Evolutionary conservation across 257 asterid genomes (phyloP).

Genomic region (Jasminum sambac): DNA sequence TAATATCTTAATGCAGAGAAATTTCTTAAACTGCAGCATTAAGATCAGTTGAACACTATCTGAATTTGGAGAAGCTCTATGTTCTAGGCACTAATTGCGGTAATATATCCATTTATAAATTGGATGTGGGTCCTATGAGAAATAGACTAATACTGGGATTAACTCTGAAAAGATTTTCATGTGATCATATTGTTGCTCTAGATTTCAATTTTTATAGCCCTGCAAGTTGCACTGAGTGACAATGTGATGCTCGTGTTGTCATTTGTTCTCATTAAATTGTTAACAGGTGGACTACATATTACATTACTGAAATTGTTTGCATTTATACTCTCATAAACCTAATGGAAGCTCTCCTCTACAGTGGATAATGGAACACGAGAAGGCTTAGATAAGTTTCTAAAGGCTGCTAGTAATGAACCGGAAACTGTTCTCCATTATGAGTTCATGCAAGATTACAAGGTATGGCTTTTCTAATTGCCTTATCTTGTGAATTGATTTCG

Average conservation of each 20-base stretch:
- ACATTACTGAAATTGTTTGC: conserved; percentile 3
- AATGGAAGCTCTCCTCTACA: conserved; percentile 30
- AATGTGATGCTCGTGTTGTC: conserved; percentile 4
- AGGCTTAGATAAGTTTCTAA: conserved; percentile 92
- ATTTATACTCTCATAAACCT: conserved; percentile 12
- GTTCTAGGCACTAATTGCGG: conserved; percentile 98
- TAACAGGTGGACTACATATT: conserved; percentile 5
- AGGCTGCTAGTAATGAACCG: conserved; percentile 98
- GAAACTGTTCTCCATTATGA: conserved; percentile 98
- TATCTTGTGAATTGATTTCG: neutral
- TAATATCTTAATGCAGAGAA: conserved; percentile 61
- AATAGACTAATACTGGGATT: neutral
- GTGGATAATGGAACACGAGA: conserved; percentile 96
- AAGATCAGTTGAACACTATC: conserved; percentile 85
- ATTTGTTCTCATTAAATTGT: conserved; percentile 15
- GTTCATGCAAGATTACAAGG: conserved; percentile 99
- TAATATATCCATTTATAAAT: conserved; percentile 34
- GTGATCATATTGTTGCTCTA: neutral
- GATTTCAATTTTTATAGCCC: conserved; percentile 4
- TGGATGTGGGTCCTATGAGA: conserved; percentile 5
- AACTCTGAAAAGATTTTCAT: neutral
- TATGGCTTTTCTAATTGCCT: conserved; percentile 26
- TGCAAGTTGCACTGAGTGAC: conserved; percentile 7
- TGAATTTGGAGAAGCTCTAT: conserved; percentile 94
- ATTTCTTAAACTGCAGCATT: conserved; percentile 90